Evolutionary conservation across 2,329 filamentous ascomycete species (phyloP).

Genomic region (Trichoderma harzianum): DNA sequence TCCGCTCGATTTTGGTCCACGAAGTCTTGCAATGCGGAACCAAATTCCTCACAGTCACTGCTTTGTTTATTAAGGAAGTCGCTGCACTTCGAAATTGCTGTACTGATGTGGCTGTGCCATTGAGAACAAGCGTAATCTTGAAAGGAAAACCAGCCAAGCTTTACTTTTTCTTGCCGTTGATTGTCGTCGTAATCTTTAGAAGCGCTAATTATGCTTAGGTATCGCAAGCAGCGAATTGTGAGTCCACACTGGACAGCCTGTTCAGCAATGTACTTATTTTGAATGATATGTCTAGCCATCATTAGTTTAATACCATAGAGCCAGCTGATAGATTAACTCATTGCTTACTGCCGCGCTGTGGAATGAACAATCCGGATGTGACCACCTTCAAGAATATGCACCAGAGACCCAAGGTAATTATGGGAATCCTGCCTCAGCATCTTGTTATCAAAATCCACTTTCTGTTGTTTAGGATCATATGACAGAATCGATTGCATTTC

Average conservation of each 20-base stretch:
- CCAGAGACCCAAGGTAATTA: background rate
- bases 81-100: background rate
- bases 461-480: background rate
- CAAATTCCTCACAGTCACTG: background rate
- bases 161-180: background rate
- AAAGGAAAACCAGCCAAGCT: conserved; percentile 1
- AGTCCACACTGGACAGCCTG: background rate
- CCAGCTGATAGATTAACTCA: background rate
- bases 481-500: conserved; percentile 6
- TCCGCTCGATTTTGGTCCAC: background rate
- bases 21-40: background rate
- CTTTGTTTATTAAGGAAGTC: background rate
- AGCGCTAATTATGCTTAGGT: background rate
- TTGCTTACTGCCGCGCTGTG: background rate
- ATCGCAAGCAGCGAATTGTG: background rate
- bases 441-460: conserved; percentile 2
- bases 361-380: conserved; percentile 6
- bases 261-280: background rate
- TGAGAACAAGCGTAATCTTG: conserved; percentile 9
- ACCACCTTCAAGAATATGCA: background rate
- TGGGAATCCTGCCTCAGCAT: background rate
- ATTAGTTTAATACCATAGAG: background rate
- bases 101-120: background rate
- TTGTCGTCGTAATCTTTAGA: background rate
- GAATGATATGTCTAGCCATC: background rate